Base-by-base conservation (phyloP, 106 monocot genomes). In the Platanthera guangdongensis region DNA sequence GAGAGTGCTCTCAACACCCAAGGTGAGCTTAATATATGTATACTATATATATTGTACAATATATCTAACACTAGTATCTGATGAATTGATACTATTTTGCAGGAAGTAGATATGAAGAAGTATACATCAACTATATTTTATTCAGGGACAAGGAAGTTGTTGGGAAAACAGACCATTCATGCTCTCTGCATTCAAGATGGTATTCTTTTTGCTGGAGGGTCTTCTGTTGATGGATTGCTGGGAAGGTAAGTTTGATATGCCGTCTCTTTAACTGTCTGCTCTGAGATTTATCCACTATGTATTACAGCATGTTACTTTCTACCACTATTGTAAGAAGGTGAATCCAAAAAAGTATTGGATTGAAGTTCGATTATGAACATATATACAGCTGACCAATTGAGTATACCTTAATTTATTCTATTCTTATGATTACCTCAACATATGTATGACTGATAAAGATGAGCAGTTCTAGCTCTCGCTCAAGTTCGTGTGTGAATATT, bases 221-320 rank as follows among this genome's bases (percentile, higher is more conserved):
- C 84, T 72, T 87, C 87, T 72, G 84, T 84, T 55, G 87, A 87
- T 73, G 87, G 57, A 79, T 52, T 3, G 87, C 87, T 78, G 87
- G 87, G 16, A 87, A 84, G 87, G 87, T 87, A 12, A 67, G 78
- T 73, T 62, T 68, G 28, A 67, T 22, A 21, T 9, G 62, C 11
- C 45, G 10, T 8, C 39, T 53, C 53, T 45, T 68, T 32, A 68
- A 6, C 18, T 6, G 39, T 63, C 62, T 63, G 4, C 8, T 63
- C 62, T 22, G 62, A 55, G 16, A 55, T 60, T 60, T 21, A 8
- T 19, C 59, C 59, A 60, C 8, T 60, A 21, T 55, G 13, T 63
- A 63, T 9, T 21, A 22, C 25, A 0, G 65, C 30, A 32, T 65
- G 65, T 60, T 60, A 60, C 65, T 65, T 65, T 65, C 65, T 39